Evolutionary conservation across 2,329 filamentous ascomycete species (phyloP), one percentile per base, ranked within the genome.

Genomic region (Beauveria rudraprayagi): DNA sequence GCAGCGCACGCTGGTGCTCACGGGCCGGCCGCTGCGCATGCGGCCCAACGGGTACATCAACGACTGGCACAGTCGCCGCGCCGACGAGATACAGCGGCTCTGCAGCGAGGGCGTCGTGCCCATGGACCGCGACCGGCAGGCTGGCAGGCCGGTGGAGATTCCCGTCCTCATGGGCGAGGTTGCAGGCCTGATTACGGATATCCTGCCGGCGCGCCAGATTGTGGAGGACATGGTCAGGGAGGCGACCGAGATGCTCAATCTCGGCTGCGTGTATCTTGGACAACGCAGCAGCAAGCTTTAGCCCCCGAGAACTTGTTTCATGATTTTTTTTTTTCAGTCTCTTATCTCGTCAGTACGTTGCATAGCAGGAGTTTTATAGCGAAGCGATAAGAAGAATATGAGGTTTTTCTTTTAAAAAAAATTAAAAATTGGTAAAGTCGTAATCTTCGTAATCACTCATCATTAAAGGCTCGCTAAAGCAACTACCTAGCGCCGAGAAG

Each of bases 111-210:
- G 93, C 0, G 76, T 96, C 34, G 87, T 95, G 64, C 93, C 93
- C 1, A 78, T 96, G 65, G 84, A 88, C 75, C 80, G 90, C 70
- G 93, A 97, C 71, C 79, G 96, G 68, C 90, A 95, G 56, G 81
- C 91, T 58, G 89, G 88, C 0, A 88, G 86, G 61, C 91, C 96
- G 44, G 78, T 96, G 10, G 93, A 97, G 69, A 78, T 89, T 60
- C 93, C 93, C 14, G 92, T 92, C 73, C 71, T 97, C 69, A 97
- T 97, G 93, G 93, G 93, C 0, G 91, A 96, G 77, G 92, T 97
- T 7, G 90, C 91, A 0, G 92, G 89, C 1, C 81, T 86, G 1
- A 89, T 97, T 61, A 75, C 77, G 41, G 85, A 87, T 66, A 84
- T 97, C 63, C 85, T 93, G 78, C 91, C 92, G 0, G 93, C 93